These are phyloP conservation scores for Aspergillus pseudoterreus DNA, from an alignment of 2,329 filamentous ascomycete genomes.

Conservation along the genomic window DNA sequence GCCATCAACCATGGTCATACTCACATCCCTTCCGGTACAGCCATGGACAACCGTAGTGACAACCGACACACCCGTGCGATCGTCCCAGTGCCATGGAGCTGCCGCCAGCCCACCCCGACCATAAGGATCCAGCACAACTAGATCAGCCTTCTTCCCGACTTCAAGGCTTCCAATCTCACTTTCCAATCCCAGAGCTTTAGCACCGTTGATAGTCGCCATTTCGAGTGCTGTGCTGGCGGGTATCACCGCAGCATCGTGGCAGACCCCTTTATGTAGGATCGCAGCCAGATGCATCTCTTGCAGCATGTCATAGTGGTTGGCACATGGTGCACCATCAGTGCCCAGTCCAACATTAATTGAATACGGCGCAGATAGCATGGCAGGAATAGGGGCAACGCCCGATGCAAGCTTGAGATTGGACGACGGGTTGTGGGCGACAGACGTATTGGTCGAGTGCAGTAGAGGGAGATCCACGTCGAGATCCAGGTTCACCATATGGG, in stretches of 20 bases:
- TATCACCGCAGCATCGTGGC: conserved; percentile 41
- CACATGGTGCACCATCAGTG: conserved; percentile 53
- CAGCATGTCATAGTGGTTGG: conserved; percentile 51
- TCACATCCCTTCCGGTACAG: conserved; percentile 40
- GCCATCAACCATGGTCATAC: conserved; percentile 42
- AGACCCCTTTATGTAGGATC: conserved; percentile 47
- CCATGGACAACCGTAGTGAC: conserved; percentile 39
- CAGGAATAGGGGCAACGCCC: conserved; percentile 47
- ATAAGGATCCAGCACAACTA: conserved; percentile 33
- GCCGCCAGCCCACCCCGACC: conserved; percentile 23
- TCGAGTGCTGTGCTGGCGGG: conserved; percentile 46
- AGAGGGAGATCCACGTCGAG: conserved; percentile 42
- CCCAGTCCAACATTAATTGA: conserved; percentile 48
- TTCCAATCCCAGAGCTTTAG: conserved; percentile 46
- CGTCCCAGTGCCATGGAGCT: conserved; percentile 32
- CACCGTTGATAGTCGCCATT: conserved; percentile 52
- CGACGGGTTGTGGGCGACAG: conserved; percentile 51
- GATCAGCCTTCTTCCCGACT: conserved; percentile 42
- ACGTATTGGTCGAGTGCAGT: conserved; percentile 38
- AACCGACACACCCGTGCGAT: conserved; percentile 17
- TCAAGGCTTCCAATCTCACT: conserved; percentile 37
- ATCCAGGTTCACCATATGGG: conserved; percentile 52
- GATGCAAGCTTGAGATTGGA: conserved; percentile 53
- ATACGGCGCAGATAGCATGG: conserved; percentile 36
- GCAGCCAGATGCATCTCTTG: conserved; percentile 52